phyloP scores from a whole-genome alignment of 805 yeast genomes.

The Metschnikowia peoriensis region DNA sequence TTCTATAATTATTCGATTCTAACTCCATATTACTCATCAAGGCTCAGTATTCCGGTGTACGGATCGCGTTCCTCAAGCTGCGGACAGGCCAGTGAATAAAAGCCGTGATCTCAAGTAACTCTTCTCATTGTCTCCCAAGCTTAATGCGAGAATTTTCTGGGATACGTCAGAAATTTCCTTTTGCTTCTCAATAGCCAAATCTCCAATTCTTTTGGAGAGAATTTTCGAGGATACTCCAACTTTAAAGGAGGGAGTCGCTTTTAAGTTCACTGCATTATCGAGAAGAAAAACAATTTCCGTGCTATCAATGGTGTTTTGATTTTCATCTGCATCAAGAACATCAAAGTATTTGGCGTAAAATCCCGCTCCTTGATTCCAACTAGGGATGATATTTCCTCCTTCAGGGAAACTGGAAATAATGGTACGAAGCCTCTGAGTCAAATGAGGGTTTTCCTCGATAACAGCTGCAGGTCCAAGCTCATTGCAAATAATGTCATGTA shows the following conservation, averaged over 20 bases:
- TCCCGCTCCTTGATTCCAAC: constrained; percentile 59
- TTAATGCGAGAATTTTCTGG: constrained; percentile 36
- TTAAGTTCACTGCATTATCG: constrained; percentile 44
- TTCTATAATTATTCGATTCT: not conserved
- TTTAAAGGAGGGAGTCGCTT: constrained; percentile 16
- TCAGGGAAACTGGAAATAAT: constrained; percentile 47
- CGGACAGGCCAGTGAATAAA: not conserved
- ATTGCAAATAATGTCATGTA: constrained; percentile 55
- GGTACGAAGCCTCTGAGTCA: constrained; percentile 36
- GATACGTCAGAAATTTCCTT: constrained; percentile 21
- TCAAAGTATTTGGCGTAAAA: constrained; percentile 52
- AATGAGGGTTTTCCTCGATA: constrained; percentile 40
- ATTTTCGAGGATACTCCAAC: constrained; percentile 47
- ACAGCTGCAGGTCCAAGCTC: constrained; percentile 74
- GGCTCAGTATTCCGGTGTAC: not conserved
- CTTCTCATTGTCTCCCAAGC: constrained; percentile 47
- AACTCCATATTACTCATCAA: constrained; percentile 1
- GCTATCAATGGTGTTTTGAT: constrained; percentile 16
- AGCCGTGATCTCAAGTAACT: constrained; percentile 28
- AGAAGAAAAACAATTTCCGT: constrained; percentile 38
- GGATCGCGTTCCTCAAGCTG: constrained; percentile 1
- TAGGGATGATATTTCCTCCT: constrained; percentile 35
- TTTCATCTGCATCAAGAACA: constrained; percentile 17
- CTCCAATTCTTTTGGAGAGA: constrained; percentile 51
- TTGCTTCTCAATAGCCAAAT: constrained; percentile 29